A percentile compares a stretch with the other conserved stretches of the same genome.
Conservation (phyloP, 2,329 filamentous ascomycete species). For the Mariannaea sp. region DNA sequence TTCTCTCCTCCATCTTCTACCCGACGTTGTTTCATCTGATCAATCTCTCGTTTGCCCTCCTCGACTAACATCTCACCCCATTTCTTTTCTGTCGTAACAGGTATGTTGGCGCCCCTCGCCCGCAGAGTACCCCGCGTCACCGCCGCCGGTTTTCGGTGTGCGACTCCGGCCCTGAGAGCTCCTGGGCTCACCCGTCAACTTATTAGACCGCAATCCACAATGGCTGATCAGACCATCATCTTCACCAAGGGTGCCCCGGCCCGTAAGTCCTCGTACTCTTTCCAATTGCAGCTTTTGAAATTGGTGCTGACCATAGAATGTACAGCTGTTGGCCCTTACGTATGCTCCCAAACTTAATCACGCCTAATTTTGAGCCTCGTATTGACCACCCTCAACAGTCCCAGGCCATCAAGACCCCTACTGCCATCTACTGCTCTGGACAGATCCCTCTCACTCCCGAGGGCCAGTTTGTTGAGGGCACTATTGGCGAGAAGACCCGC, state of each 20-base stretch:
- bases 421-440: slow-evolving; percentile 69
- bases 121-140: slow-evolving; percentile 33
- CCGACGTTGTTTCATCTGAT: background rate
- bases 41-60: background rate
- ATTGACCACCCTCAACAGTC: slow-evolving; percentile 51
- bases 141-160: slow-evolving; percentile 25
- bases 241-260: slow-evolving; percentile 64
- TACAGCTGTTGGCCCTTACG: slow-evolving; percentile 67
- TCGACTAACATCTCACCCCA: background rate
- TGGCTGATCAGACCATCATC: slow-evolving; percentile 56
- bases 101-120: slow-evolving; percentile 32
- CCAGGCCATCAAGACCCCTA: slow-evolving; percentile 69
- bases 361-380: slow-evolving; percentile 5
- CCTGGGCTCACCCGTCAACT: slow-evolving; percentile 40
- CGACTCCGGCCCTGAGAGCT: slow-evolving; percentile 23
- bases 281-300: background rate
- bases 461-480: slow-evolving; percentile 61
- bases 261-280: slow-evolving; percentile 49
- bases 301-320: slow-evolving; percentile 16
- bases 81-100: slow-evolving; percentile 9
- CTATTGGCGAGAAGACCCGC: slow-evolving; percentile 66
- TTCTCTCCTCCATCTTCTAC: background rate
- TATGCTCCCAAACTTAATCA: too few species aligned
- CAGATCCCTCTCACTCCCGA: slow-evolving; percentile 71
- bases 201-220: slow-evolving; percentile 45